phyloP scores from a whole-genome alignment of 805 yeast genomes.

The Zygotorulaspora florentina region DNA sequence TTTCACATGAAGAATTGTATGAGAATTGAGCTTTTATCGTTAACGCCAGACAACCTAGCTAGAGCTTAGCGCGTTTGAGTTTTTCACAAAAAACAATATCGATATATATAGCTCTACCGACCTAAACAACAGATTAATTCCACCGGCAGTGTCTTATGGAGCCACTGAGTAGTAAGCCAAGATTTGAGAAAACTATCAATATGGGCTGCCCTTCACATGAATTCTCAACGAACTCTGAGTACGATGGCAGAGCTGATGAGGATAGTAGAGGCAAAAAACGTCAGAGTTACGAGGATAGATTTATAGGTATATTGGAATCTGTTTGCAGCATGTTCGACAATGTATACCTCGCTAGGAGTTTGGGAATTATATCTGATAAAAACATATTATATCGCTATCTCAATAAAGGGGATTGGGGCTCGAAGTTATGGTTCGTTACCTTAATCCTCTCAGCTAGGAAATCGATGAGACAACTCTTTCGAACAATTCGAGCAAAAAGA shows the following conservation, averaged over 20 bases:
- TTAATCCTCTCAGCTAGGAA: slow-evolving; percentile 24
- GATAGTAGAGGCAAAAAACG: not conserved
- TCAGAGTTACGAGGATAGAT: slow-evolving; percentile 17
- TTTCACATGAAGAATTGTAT: too few relatives aligned
- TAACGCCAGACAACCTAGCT: too few relatives aligned
- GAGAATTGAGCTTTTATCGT: too few relatives aligned
- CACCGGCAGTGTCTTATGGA: too few relatives aligned
- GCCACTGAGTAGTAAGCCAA: too few relatives aligned
- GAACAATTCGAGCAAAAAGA: slow-evolving; percentile 10
- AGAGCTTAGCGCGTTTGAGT: too few relatives aligned
- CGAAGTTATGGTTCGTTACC: slow-evolving; percentile 30
- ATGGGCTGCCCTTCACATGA: not conserved
- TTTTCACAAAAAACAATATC: too few relatives aligned
- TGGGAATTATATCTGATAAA: slow-evolving; percentile 27
- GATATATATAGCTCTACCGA: too few relatives aligned
- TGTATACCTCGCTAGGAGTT: slow-evolving; percentile 25
- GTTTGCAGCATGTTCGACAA: slow-evolving; percentile 28
- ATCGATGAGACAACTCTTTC: slow-evolving; percentile 13
- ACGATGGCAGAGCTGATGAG: not conserved
- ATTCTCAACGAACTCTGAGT: not conserved
- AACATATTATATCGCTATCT: slow-evolving; percentile 24
- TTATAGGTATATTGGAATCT: slow-evolving; percentile 22
- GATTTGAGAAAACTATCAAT: not conserved
- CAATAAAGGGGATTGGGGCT: slow-evolving; percentile 28
- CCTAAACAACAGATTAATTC: too few relatives aligned